These are phyloP conservation scores for Arthrobotrys pseudoclavata DNA, from an alignment of 2,329 filamentous ascomycete genomes.

Conservation along the genomic window DNA sequence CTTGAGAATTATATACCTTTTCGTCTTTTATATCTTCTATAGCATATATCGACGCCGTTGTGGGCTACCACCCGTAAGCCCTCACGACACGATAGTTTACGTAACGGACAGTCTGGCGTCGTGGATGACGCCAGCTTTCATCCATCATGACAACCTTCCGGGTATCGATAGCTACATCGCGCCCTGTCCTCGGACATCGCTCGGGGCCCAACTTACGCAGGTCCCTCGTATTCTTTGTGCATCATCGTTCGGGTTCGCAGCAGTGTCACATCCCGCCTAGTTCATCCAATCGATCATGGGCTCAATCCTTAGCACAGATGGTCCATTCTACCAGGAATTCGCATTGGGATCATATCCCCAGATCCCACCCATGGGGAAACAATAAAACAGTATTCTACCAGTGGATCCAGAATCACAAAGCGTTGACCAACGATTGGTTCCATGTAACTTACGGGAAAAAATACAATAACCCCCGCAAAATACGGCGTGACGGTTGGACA, in stretches of 20 bases:
- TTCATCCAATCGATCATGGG: neutral
- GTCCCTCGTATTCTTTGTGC: constrained; percentile 29
- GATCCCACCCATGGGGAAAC: neutral
- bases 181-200: neutral
- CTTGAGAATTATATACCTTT: too few species aligned
- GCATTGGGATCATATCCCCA: neutral
- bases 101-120: neutral
- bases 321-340: neutral
- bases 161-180: neutral
- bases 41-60: too few species aligned
- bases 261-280: neutral
- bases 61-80: neutral
- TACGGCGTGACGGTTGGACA: constrained; percentile 10
- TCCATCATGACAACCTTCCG: neutral
- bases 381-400: neutral
- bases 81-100: too few species aligned
- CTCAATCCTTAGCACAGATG: constrained; percentile 1
- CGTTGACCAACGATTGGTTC: constrained; percentile 12
- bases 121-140: constrained; percentile 7
- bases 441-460: neutral
- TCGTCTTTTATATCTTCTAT: too few species aligned
- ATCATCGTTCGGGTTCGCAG: constrained; percentile 21
- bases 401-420: neutral
- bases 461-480: neutral
- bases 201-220: constrained; percentile 4